Evolutionary conservation across 345 rosid species (phyloP).

Genomic region (Aquilaria malaccensis): DNA sequence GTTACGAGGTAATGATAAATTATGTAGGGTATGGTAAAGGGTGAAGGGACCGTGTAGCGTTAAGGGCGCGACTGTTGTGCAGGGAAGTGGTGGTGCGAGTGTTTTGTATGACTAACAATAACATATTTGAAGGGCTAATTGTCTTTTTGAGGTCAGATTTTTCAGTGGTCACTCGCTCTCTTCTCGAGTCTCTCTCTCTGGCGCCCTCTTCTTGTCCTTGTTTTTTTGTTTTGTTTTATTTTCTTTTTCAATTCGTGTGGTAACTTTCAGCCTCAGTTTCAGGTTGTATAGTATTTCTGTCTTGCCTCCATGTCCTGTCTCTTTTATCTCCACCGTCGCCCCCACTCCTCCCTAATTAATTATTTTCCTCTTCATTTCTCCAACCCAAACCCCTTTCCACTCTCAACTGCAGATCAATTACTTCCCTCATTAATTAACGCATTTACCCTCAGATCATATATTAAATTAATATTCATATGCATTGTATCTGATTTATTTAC

Average conservation of each 20-base stretch:
- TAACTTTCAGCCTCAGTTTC: slow-evolving; percentile 13
- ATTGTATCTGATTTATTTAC: no score
- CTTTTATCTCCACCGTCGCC: not conserved
- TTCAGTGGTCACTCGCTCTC: not conserved
- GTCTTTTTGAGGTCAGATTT: not conserved
- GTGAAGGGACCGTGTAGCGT: no score
- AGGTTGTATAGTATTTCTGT: slow-evolving; percentile 17
- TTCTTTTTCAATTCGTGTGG: slow-evolving; percentile 3
- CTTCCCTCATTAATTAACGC: no score
- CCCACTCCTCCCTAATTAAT: not conserved
- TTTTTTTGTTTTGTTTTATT: no score
- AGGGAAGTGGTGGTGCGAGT: not conserved
- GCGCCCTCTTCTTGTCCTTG: not conserved
- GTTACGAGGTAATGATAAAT: no score
- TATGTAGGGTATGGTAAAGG: no score
- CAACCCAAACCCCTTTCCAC: not conserved
- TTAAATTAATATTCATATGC: no score
- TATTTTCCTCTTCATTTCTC: not conserved
- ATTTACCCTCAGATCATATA: no score
- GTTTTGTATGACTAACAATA: not conserved
- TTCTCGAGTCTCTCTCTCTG: not conserved
- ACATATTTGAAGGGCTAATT: not conserved
- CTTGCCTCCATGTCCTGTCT: slow-evolving; percentile 13
- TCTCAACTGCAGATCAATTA: not conserved
- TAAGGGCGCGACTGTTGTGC: not conserved